Base-by-base conservation (phyloP, 2,329 filamentous ascomycete species). In the Chaetomiaceae sp. region DNA sequence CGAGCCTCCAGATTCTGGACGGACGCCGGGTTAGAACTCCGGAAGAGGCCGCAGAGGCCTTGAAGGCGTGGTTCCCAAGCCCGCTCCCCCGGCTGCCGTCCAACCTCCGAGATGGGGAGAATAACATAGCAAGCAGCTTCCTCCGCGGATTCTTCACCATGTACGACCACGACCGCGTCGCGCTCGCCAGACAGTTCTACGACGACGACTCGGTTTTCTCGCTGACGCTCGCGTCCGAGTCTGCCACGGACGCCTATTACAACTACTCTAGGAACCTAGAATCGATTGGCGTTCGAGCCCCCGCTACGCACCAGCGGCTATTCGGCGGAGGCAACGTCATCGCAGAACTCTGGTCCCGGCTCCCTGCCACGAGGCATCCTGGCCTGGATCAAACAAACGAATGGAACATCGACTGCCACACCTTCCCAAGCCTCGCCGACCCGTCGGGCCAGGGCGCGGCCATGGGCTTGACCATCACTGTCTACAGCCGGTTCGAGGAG, bases 401-500 rank as follows among this genome's bases (percentile, higher is more conserved):
- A 60, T 95, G 89, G 76, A 80, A 89, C 46, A 82, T 95, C 63
- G 89, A 95, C 68, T 91, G 88, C 58, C 85, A 89, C 60, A 78
- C 85, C 14, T 73, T 91, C 30, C 79, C 84, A 2, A 83, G 85
- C 30, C 75, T 95, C 20, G 77, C 79, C 3, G 89, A 95, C 60
- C 83, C 83, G 3, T 78, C 76, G 12, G 82, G 83, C 1, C 75
- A 84, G 56, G 84, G 76, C 54, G 65, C 71, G 1, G 71, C 73
- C 17, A 87, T 92, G 17, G 86, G 89, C 7, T 79, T 95, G 57
- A 77, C 88, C 44, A 79, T 95, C 58, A 85, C 79, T 7, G 77
- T 92, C n/a, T 87, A 93, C 60, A 87, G 89, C 55, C 87, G 92
- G 62, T 95, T 89, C 54, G 83, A 92, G 43, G 90, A 96, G 64